Evolutionary conservation across 306 rosid species (phyloP).

Genomic region (Cajanus cajan): DNA sequence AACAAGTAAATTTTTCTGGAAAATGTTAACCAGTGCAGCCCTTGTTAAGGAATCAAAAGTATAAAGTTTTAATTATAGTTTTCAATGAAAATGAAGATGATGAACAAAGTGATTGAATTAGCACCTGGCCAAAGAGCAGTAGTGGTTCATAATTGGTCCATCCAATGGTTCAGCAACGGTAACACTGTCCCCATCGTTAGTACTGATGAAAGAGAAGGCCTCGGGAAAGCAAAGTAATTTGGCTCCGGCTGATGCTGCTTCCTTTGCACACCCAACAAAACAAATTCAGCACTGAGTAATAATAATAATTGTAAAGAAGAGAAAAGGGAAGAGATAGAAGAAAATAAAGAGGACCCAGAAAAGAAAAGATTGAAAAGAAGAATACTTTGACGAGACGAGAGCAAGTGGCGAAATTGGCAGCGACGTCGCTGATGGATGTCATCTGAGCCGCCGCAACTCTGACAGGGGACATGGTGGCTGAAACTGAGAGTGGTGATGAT

Average conservation of each 20-base stretch:
- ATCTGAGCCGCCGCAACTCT: constrained; percentile 96
- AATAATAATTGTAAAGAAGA: neutral
- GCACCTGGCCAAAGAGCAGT: constrained; percentile 89
- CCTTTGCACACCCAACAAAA: constrained; percentile 43
- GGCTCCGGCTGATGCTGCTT: constrained; percentile 89
- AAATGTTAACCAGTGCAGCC: no score
- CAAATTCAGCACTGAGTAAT: neutral
- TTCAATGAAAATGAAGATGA: neutral
- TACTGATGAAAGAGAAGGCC: constrained; percentile 72
- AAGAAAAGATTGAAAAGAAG: neutral
- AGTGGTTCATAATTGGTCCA: constrained; percentile 70
- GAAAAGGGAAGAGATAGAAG: neutral
- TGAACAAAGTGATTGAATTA: neutral
- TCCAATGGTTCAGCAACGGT: constrained; percentile 70
- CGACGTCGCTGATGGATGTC: constrained; percentile 82
- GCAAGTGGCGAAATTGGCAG: constrained; percentile 70
- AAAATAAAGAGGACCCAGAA: neutral
- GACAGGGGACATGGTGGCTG: constrained; percentile 31
- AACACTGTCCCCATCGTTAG: constrained; percentile 79
- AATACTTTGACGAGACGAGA: constrained; percentile 74
- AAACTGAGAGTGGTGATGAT: neutral
- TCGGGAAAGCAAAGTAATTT: constrained; percentile 89
- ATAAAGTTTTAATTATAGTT: no score
- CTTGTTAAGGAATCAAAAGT: no score
- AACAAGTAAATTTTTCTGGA: neutral